Percentiles rank a stretch among this genome's conserved stretches.
These are phyloP conservation scores for Penicillium verrucosum DNA, from an alignment of 2,329 filamentous ascomycete species.

Conservation along the genomic window DNA sequence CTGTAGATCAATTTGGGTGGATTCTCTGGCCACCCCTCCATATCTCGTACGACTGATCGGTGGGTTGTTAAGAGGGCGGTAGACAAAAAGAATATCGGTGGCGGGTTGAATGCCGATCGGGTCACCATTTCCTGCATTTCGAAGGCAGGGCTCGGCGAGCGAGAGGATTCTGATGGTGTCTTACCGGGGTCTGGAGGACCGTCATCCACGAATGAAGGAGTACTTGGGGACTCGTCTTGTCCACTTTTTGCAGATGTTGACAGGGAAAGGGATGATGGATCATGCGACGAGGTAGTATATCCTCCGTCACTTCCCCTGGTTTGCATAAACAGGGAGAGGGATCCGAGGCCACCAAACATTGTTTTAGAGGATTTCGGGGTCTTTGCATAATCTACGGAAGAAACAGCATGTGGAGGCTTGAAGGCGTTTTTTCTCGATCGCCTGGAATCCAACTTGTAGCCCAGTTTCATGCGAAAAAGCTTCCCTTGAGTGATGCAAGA, in stretches of 20 bases:
- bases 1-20: slow-evolving; percentile 26
- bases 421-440: not conserved
- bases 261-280: not conserved
- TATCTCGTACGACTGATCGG: not conserved
- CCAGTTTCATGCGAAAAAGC: not conserved
- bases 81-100: slow-evolving; percentile 22
- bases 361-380: not conserved
- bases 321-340: slow-evolving; percentile 52
- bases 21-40: slow-evolving; percentile 17
- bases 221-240: not conserved
- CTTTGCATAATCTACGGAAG: not conserved
- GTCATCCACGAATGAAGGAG: not conserved
- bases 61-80: slow-evolving; percentile 21
- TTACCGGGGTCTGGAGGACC: not conserved
- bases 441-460: not conserved
- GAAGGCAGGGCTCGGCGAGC: not conserved
- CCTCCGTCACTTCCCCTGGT: slow-evolving; percentile 40
- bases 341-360: slow-evolving; percentile 35
- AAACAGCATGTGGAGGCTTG: not conserved
- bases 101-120: not conserved
- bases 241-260: not conserved
- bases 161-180: not conserved
- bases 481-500: not conserved
- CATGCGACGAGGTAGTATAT: slow-evolving; percentile 18
- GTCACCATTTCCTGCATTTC: not conserved